Percentiles rank a stretch among this genome's conserved stretches.
phyloP scores from a whole-genome alignment of 345 rosid genomes.

The Brassica carinata region DNA sequence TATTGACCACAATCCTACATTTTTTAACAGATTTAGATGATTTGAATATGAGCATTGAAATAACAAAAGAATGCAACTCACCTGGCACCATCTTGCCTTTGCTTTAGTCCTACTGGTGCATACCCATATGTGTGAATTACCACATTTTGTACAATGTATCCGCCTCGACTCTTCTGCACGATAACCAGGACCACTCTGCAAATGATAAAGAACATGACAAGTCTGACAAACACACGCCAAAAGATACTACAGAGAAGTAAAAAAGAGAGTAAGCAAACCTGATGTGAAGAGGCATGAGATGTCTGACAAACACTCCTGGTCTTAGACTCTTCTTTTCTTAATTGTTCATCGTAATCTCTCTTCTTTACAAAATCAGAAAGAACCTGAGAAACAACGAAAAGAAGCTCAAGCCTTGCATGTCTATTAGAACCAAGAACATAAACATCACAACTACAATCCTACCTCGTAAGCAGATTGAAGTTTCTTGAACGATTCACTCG shows the following conservation, averaged over 20 bases:
- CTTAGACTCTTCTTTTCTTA: constrained; percentile 77
- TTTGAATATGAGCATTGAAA: not conserved
- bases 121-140: constrained; percentile 91
- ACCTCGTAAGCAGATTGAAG: constrained; percentile 98
- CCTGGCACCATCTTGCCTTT: constrained; percentile 99
- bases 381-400: constrained; percentile 48
- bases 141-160: constrained; percentile 95
- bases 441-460: constrained; percentile 16
- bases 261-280: constrained; percentile 49
- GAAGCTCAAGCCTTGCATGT: not conserved
- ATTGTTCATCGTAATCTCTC: constrained; percentile 91
- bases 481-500: constrained; percentile 98
- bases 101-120: constrained; percentile 84
- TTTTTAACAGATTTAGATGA: constrained; percentile 18
- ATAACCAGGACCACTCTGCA: constrained; percentile 65
- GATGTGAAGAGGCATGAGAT: constrained; percentile 50
- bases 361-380: constrained; percentile 85
- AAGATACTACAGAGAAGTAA: not conserved
- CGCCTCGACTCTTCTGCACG: constrained; percentile 92
- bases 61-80: constrained; percentile 20
- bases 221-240: constrained; percentile 1
- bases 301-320: constrained; percentile 70
- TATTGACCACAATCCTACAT: constrained; percentile 90
- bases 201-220: not conserved
- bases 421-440: not conserved